Conservation (phyloP, 176 grass and related monocot species). For the Eleusine indica region DNA sequence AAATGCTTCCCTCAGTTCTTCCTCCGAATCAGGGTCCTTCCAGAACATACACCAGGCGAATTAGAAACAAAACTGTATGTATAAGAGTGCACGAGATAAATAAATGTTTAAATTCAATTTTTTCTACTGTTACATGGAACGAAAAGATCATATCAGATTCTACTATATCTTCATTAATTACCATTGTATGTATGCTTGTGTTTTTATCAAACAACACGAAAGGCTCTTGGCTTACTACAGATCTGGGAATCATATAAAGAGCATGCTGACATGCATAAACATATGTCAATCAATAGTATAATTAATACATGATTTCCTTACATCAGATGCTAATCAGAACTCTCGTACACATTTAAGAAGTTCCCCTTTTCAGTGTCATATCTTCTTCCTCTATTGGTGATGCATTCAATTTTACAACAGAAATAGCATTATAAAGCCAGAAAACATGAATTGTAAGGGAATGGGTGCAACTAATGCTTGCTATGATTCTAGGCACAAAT, state of each 20-base stretch:
- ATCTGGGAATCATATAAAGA: not conserved
- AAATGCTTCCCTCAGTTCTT: slow-evolving; percentile 46
- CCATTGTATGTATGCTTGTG: not conserved
- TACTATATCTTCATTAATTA: not conserved
- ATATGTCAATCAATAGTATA: not conserved
- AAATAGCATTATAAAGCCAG: not conserved
- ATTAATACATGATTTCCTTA: not conserved
- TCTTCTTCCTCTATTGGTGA: not conserved
- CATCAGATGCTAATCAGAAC: not conserved
- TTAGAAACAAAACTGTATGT: slow-evolving; percentile 17
- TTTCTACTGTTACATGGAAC: not conserved
- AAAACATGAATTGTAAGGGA: not conserved
- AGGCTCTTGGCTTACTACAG: not conserved
- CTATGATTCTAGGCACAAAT: not conserved
- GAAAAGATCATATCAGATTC: not conserved
- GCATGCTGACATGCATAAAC: not conserved
- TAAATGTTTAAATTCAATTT: not conserved
- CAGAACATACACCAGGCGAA: slow-evolving; percentile 5
- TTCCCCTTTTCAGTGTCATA: not conserved
- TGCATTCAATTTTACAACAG: not conserved
- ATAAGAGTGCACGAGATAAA: not conserved
- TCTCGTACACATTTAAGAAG: not conserved
- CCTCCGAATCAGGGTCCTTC: slow-evolving; percentile 42
- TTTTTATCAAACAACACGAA: not conserved
- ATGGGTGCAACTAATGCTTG: not conserved